Base-by-base conservation (phyloP, 1,284 basidiomycete species). In the Ustilago crameri region DNA sequence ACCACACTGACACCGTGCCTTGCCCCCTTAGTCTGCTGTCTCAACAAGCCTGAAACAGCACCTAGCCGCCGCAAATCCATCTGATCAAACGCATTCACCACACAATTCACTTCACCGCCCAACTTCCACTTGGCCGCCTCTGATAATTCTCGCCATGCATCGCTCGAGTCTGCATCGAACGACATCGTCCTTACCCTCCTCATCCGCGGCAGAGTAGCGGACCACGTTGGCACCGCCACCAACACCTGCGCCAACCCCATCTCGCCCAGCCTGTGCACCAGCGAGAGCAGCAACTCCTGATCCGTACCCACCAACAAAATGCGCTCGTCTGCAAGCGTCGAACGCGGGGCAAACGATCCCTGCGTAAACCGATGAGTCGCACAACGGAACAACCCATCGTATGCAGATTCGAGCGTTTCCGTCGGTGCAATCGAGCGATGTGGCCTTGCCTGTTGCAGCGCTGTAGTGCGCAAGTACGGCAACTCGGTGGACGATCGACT, bases 321-420 rank as follows among this genome's bases (percentile, higher is more conserved):
- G 7, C 51, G 41, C 42, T 66, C 63, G 45, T 59, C 56, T 27
- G 53, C 56, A 9, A 59, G 37, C 27, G 51, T 53, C 18, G 42
- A 44, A 18, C 51, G 55, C n/a, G 51, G 32, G 10, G 47, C 42
- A 1, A 47, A 22, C 10, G 24, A 15, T 2, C 26, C 26, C 9
- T 44, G 30, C 17, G 51, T 34, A 18, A 51, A 49, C 9, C 51
- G 41, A 46, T 62, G 60, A 5, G 32, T 34, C 26, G 52, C 18
- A 34, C 52, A 50, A 30, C 60, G 47, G 44, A 58, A 46, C 37
- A 52, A 27, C 41, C 48, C 43, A 54, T 57, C 37, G 27, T 54
- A 54, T 17, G 44, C 52, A 12, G 14, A 14, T 3, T 41, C 52
- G 23, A 47, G 34, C 14, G 37, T 10, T 17, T 46, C 35, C 9